Percentiles rank a stretch among this genome's conserved stretches.
Evolutionary conservation across 192 early-diverging fungal species (phyloP).

Genomic region (Backusella australiensis): DNA sequence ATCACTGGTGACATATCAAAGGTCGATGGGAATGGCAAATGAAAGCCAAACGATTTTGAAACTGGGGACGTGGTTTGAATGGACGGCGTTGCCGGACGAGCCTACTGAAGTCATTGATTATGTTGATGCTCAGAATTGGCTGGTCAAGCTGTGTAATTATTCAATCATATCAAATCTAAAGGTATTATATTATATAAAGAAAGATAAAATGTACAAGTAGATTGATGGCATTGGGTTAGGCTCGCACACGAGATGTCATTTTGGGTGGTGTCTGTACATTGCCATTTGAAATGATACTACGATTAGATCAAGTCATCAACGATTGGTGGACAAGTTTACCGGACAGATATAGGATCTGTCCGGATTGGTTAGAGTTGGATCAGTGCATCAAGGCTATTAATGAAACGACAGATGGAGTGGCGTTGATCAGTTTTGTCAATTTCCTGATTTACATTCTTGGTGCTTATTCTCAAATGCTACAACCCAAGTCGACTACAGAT

Average conservation of each 20-base stretch:
- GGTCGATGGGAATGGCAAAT: background rate
- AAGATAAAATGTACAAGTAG: too few relatives aligned
- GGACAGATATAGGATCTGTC: background rate
- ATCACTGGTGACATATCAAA: background rate
- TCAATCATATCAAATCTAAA: background rate
- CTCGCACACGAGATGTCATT: background rate
- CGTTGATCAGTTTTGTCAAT: background rate
- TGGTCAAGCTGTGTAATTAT: background rate
- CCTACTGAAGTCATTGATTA: background rate
- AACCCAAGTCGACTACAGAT: background rate
- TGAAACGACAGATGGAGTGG: background rate
- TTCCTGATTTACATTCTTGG: background rate
- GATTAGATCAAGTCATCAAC: background rate
- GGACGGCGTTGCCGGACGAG: background rate
- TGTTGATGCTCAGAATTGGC: background rate
- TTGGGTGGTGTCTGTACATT: background rate
- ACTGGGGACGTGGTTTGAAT: background rate
- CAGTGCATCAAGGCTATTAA: background rate
- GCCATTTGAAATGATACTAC: background rate
- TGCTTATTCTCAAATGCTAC: background rate
- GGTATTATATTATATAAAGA: background rate
- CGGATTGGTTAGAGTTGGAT: background rate
- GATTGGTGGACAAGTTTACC: background rate
- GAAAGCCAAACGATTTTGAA: background rate
- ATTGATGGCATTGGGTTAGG: background rate